Evolutionary conservation across 129 eudicot genomes (phyloP).

Genomic region (Ambrosia artemisiifolia): DNA sequence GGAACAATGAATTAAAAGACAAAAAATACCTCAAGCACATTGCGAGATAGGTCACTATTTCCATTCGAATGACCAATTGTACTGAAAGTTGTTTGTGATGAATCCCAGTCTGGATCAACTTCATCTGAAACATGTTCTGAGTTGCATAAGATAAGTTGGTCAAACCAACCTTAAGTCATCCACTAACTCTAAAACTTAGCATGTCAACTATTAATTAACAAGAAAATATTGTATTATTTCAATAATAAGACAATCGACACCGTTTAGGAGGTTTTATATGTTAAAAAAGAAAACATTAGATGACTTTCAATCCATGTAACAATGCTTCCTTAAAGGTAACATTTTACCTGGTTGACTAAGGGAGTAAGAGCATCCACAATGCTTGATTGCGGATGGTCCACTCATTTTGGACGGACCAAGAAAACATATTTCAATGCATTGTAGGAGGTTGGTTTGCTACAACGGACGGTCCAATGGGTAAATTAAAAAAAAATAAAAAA

Average conservation of each 20-base stretch:
- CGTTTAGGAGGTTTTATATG: background rate
- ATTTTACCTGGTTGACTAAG: background rate
- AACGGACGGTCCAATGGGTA: too few species aligned
- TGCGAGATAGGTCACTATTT: constrained; percentile 53
- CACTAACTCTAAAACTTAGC: too few species aligned
- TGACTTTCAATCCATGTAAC: background rate
- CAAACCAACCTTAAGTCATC: too few species aligned
- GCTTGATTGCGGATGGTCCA: too few species aligned
- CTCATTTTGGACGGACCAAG: too few species aligned
- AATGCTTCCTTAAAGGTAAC: background rate
- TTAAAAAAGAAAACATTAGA: background rate
- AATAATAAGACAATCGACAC: too few species aligned
- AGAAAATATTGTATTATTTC: background rate
- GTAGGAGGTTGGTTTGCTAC: too few species aligned
- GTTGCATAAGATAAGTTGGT: constrained; percentile 2
- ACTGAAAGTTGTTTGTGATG: constrained; percentile 23
- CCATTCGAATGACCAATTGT: constrained; percentile 68
- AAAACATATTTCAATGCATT: too few species aligned
- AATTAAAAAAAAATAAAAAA: too few species aligned
- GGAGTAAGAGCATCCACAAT: too few species aligned
- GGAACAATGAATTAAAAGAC: background rate
- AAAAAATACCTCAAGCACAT: constrained; percentile 60
- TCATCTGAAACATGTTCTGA: constrained; percentile 34
- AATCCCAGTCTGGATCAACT: constrained; percentile 52
- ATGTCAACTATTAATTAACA: background rate